phyloP scores from a whole-genome alignment of 73 alveolate genomes.

The Paramecium caudatum region DNA sequence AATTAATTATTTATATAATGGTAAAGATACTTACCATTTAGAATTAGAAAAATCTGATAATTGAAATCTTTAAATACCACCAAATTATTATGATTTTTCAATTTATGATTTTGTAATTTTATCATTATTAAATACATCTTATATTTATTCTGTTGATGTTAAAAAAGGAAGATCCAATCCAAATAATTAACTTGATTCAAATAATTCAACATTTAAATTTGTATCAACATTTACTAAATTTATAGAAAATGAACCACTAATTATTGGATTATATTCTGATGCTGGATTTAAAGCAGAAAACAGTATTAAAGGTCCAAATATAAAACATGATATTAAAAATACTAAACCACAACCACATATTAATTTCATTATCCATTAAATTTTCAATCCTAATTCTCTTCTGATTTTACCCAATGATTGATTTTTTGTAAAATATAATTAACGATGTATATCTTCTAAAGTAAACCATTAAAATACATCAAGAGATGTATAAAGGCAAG shows the following conservation, averaged over 20 bases:
- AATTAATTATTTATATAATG: background rate
- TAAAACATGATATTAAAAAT: constrained; percentile 81
- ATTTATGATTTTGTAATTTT: background rate
- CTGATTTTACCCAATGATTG: constrained; percentile 73
- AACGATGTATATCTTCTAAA: constrained; percentile 90
- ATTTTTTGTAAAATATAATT: constrained; percentile 87
- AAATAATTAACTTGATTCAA: background rate
- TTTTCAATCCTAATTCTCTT: constrained; percentile 83
- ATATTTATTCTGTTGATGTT: background rate
- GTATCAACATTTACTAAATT: constrained; percentile 69
- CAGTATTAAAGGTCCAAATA: constrained; percentile 89
- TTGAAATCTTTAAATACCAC: constrained; percentile 48
- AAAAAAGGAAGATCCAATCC: background rate
- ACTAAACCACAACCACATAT: constrained; percentile 82
- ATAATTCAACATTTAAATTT: background rate
- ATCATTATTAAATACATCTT: background rate
- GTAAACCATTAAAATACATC: constrained; percentile 92
- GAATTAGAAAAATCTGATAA: constrained; percentile 6
- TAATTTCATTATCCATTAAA: constrained; percentile 76
- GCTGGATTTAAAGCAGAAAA: constrained; percentile 94
- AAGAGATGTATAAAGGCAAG: constrained; percentile 88
- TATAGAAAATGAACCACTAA: constrained; percentile 82
- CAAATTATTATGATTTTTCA: background rate
- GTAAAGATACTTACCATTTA: constrained; percentile 43
- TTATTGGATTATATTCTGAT: constrained; percentile 81